These are phyloP conservation scores for Alternaria solani DNA, from an alignment of 2,329 filamentous ascomycete genomes.

Conservation along the genomic window DNA sequence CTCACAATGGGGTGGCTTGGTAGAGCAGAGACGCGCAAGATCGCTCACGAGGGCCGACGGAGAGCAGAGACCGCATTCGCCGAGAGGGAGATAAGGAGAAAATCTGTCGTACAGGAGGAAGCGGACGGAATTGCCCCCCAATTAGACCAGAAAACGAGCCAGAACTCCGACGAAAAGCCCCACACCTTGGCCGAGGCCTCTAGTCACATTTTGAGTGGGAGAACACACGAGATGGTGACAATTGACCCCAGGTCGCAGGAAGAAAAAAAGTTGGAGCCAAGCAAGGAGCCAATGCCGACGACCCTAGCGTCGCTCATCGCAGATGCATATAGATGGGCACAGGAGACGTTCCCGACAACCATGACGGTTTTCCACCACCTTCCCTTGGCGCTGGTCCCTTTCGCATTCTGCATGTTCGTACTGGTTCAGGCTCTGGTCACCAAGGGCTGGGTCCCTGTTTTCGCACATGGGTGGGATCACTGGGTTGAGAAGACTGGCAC, in stretches of 20 bases:
- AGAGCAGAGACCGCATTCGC: slow-evolving; percentile 57
- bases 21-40: slow-evolving; percentile 68
- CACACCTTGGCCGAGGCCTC: slow-evolving; percentile 4
- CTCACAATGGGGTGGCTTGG: slow-evolving; percentile 69
- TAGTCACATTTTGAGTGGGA: slow-evolving; percentile 8
- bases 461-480: slow-evolving; percentile 76
- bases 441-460: slow-evolving; percentile 77
- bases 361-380: slow-evolving; percentile 71
- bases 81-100: slow-evolving; percentile 44
- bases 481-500: slow-evolving; percentile 76
- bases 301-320: slow-evolving; percentile 63
- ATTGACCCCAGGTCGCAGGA: slow-evolving; percentile 2
- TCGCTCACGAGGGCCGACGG: slow-evolving; percentile 64
- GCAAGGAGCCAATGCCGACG: slow-evolving; percentile 29
- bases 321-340: slow-evolving; percentile 64
- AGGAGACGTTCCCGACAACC: slow-evolving; percentile 75
- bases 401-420: slow-evolving; percentile 77
- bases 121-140: slow-evolving; percentile 12
- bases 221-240: neutral
- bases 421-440: slow-evolving; percentile 76
- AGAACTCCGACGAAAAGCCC: slow-evolving; percentile 21
- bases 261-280: slow-evolving; percentile 14
- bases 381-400: slow-evolving; percentile 73
- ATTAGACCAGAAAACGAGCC: slow-evolving; percentile 1
- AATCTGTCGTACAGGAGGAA: slow-evolving; percentile 22